Conservation (phyloP, 78 protist genomes). For the Dictyostelium purpureum region DNA sequence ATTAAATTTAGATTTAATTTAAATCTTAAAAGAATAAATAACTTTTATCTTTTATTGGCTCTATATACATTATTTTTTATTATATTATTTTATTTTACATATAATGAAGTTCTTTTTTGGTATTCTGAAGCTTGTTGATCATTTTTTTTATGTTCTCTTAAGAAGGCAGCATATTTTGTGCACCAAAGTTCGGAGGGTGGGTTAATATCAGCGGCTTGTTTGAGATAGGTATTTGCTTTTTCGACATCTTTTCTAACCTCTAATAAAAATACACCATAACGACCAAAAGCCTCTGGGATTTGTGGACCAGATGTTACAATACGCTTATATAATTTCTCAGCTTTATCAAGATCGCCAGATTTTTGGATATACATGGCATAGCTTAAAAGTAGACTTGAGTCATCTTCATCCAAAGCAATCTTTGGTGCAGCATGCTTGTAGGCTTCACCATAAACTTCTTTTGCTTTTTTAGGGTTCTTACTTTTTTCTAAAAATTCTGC, state of each 20-base stretch:
- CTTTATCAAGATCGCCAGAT: constrained; percentile 27
- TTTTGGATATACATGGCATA: constrained; percentile 42
- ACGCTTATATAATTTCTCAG: constrained; percentile 38
- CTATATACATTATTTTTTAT: background rate
- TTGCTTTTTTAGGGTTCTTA: constrained; percentile 30
- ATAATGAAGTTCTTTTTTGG: constrained; percentile 21
- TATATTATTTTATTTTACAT: background rate
- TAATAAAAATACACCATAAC: constrained; percentile 38
- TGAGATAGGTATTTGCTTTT: constrained; percentile 10
- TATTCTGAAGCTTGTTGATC: constrained; percentile 4
- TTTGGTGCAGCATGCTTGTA: constrained; percentile 62
- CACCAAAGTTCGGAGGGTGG: constrained; percentile 31
- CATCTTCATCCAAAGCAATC: constrained; percentile 50
- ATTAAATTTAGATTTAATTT: too few relatives aligned
- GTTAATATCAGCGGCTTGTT: constrained; percentile 36
- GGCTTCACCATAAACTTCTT: constrained; percentile 36
- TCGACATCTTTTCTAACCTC: constrained; percentile 2
- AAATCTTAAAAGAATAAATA: background rate
- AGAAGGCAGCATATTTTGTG: constrained; percentile 9
- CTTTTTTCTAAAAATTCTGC: constrained; percentile 31
- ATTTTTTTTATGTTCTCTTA: constrained; percentile 4
- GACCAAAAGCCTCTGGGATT: constrained; percentile 11
- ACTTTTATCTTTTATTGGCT: too few relatives aligned
- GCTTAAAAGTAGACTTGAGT: constrained; percentile 24
- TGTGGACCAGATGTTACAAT: constrained; percentile 32